Evolutionary conservation across 2,329 filamentous ascomycete genomes (phyloP).

Genomic region (Cladosporium sp.): DNA sequence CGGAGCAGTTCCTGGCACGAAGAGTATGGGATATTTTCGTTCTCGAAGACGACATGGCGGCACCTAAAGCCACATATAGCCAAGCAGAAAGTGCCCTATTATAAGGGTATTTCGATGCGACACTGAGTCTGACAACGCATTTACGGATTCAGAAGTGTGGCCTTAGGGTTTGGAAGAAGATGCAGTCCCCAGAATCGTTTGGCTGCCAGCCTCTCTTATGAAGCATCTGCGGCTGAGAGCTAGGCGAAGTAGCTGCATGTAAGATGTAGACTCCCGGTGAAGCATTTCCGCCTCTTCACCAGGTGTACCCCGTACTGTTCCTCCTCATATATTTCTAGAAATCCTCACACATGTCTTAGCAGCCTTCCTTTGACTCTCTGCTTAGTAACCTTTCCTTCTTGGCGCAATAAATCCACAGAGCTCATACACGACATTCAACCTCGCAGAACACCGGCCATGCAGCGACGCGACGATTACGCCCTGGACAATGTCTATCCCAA

Average conservation of each 20-base stretch:
- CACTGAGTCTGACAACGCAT: background rate
- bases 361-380: background rate
- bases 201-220: background rate
- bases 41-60: background rate
- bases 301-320: background rate
- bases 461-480: background rate
- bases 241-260: background rate
- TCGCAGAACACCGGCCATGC: background rate
- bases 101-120: background rate
- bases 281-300: background rate
- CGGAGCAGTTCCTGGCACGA: background rate
- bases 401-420: background rate
- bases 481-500: conserved; percentile 5
- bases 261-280: background rate
- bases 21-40: background rate
- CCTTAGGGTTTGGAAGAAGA: background rate
- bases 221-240: background rate
- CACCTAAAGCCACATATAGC: background rate
- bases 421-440: background rate
- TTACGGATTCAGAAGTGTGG: background rate
- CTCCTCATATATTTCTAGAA: background rate
- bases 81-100: background rate
- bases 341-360: background rate
- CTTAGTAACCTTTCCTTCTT: background rate
- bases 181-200: background rate